Evolutionary conservation across 305 asterid genomes (phyloP).

Genomic region (Galium porrigens): DNA sequence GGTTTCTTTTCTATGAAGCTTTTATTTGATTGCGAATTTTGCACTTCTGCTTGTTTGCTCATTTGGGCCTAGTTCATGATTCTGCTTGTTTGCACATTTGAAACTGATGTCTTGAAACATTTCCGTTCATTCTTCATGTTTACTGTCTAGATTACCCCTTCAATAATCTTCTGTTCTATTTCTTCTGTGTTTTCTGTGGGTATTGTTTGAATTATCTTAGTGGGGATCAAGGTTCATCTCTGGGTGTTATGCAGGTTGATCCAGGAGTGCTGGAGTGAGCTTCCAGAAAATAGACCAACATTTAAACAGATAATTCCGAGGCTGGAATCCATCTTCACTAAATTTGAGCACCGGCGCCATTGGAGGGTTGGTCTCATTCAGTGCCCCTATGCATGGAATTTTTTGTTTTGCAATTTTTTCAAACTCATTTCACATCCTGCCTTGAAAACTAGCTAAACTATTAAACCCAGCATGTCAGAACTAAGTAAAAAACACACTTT

Average conservation of each 20-base stretch:
- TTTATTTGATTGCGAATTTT: neutral
- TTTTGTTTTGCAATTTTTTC: neutral
- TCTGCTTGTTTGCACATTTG: neutral
- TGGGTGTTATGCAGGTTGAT: constrained; percentile 44
- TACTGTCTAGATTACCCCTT: neutral
- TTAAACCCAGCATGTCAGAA: neutral
- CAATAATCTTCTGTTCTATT: neutral
- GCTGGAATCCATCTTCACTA: constrained; percentile 45
- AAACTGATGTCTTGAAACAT: neutral
- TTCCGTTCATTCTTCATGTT: neutral
- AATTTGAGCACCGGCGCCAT: constrained; percentile 37
- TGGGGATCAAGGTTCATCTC: neutral
- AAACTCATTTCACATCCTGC: neutral
- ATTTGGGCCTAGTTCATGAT: neutral
- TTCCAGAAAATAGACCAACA: constrained; percentile 60
- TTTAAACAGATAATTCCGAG: constrained; percentile 72
- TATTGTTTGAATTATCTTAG: neutral
- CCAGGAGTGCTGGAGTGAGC: constrained; percentile 69
- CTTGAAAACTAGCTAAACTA: neutral
- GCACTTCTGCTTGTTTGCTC: neutral
- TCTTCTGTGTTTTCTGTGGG: neutral
- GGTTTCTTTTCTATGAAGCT: neutral
- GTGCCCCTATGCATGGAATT: neutral
- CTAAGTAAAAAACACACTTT: neutral
- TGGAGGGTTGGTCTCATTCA: constrained; percentile 50